Evolutionary conservation across 768 basidiomycete species (phyloP), one percentile per base, ranked within the genome.

Genomic region (Dacryopinax primogenitus): DNA sequence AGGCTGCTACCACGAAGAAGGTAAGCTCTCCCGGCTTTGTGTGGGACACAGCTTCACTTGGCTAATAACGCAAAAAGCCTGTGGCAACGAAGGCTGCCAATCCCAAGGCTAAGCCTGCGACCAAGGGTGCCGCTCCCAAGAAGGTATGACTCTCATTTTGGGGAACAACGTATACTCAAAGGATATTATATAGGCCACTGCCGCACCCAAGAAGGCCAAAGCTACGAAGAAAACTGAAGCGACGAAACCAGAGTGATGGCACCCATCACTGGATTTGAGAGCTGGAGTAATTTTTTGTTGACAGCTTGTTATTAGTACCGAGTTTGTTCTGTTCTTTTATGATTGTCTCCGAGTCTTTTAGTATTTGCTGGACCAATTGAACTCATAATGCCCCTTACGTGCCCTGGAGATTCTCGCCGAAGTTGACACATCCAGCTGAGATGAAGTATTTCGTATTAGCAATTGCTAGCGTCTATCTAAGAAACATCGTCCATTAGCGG

Each of bases 1-100:
- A 71, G 67, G 62, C 71, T 28, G 71, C 68, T 62, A 66, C 71
- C 23, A 45, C 71, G 64, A 74, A 73, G 71, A 74, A 74, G 72
- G 73, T 45, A 63, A 36, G n/a, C 15, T 28, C 6, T 28, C 6
- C 7, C 11, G 6, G 2, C 3, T 21, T 35, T 6, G 13, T 26
- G 33, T 6, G n/a, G 30, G 16, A 34, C 64, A 1, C 33, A 21
- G 26, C 36, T 58, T 58, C 4, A 58, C 4, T 18, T 13, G 11
- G 23, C 9, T 23, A 28, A 28, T 33, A 58, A 16, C 62, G 62
- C 37, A 23, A 64, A 15, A 67, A 67, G 58, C 28, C 66, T 9
- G 36, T 64, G 41, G 64, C 66, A 32, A 16, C 51, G 6, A 65
- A 66, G 65, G n/a, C 33, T 11, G n/a, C 66, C 21, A 63, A 67